Evolutionary conservation across 257 asterid species (phyloP).

Genomic region (Rauvolfia tetraphylla): DNA sequence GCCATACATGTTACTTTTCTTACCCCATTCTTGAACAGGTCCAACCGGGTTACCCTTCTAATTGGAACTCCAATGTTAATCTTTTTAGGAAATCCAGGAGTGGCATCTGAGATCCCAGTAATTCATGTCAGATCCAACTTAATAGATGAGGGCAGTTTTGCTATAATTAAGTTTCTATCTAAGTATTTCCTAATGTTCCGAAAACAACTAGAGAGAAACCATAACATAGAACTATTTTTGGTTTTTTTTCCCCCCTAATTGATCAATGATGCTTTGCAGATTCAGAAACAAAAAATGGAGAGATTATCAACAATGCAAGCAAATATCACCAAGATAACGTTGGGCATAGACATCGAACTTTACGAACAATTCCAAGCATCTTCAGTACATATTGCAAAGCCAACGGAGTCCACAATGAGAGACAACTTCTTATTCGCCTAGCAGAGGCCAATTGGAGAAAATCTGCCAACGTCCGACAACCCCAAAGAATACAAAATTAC

Average conservation of each 20-base stretch:
- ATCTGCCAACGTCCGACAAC: not conserved
- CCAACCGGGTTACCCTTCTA: no score
- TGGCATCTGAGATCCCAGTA: no score
- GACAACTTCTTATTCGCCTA: not conserved
- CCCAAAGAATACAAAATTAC: not conserved
- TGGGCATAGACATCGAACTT: not conserved
- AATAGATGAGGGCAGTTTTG: no score
- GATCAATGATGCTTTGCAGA: not conserved
- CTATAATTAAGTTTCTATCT: no score
- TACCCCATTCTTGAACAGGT: no score
- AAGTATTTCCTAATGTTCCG: no score
- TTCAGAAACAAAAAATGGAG: not conserved
- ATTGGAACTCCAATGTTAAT: no score
- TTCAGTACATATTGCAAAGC: not conserved
- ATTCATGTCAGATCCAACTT: no score
- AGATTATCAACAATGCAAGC: not conserved
- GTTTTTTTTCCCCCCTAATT: not conserved
- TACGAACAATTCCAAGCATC: conserved; percentile 4
- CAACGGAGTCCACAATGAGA: not conserved
- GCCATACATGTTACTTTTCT: no score
- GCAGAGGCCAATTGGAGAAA: not conserved
- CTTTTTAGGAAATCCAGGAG: no score
- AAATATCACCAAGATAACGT: conserved; percentile 6
- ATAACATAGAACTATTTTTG: no score
- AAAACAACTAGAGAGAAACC: no score